Evolutionary conservation across 306 rosid genomes (phyloP).

Genomic region (Corylus avellana): DNA sequence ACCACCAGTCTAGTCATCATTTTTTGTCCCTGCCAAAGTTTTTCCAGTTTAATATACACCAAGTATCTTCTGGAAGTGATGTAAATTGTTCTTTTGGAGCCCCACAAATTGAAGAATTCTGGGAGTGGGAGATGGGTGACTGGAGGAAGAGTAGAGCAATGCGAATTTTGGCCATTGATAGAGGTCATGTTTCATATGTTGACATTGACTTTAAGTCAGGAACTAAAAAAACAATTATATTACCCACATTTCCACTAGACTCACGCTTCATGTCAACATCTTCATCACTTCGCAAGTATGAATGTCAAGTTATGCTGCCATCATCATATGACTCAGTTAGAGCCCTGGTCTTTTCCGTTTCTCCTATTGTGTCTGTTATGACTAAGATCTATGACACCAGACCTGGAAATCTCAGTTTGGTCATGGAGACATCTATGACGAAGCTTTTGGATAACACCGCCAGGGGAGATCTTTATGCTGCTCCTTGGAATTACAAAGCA

Average conservation of each 20-base stretch:
- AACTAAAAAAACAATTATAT: slow-evolving; percentile 48
- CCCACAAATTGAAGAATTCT: slow-evolving; percentile 59
- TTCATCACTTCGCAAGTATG: slow-evolving; percentile 46
- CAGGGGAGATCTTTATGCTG: slow-evolving; percentile 68
- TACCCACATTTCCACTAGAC: slow-evolving; percentile 94
- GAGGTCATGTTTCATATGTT: slow-evolving; percentile 68
- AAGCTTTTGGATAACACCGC: slow-evolving; percentile 46
- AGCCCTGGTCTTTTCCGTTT: slow-evolving; percentile 77
- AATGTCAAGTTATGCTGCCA: slow-evolving; percentile 51
- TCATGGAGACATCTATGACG: slow-evolving; percentile 62
- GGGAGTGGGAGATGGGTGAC: slow-evolving; percentile 99
- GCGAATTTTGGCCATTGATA: slow-evolving; percentile 85
- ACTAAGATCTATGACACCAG: slow-evolving; percentile 70
- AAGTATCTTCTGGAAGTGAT: slow-evolving; percentile 37
- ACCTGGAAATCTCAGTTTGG: slow-evolving; percentile 55
- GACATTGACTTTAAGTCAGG: slow-evolving; percentile 77
- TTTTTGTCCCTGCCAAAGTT: slow-evolving; percentile 43
- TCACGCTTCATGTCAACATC: slow-evolving; percentile 77
- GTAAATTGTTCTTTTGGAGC: slow-evolving; percentile 62
- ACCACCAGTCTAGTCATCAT: slow-evolving; percentile 54
- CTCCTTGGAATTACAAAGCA: slow-evolving; percentile 87
- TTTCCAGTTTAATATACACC: slow-evolving; percentile 68
- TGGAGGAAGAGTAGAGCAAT: slow-evolving; percentile 85
- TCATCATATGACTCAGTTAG: slow-evolving; percentile 69
- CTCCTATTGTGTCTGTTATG: slow-evolving; percentile 59